phyloP scores from a whole-genome alignment of 2,329 filamentous ascomycete species.

The Fusarium sp. region DNA sequence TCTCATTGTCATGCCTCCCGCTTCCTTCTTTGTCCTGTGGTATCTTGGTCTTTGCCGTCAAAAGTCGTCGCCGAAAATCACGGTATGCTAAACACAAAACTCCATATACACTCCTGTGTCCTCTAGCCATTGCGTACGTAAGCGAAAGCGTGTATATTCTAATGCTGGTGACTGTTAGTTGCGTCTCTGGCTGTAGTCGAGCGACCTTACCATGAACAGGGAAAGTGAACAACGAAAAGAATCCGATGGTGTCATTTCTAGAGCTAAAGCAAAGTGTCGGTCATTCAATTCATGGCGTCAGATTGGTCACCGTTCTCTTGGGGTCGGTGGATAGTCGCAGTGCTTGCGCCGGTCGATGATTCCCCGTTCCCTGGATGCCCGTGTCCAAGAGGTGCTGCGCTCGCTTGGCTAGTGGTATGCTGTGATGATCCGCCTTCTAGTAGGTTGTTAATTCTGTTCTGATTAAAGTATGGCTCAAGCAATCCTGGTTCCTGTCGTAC shows the following conservation, averaged over 20 bases:
- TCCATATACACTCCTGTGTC: conserved; percentile 25
- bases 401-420: conserved; percentile 35
- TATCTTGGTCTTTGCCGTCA: conserved; percentile 36
- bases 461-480: conserved; percentile 34
- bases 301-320: conserved; percentile 27
- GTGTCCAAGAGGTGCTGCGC: conserved; percentile 42
- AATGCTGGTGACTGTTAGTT: conserved; percentile 20
- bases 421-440: conserved; percentile 35
- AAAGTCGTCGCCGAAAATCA: conserved; percentile 29
- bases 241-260: conserved; percentile 19
- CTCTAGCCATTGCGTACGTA: conserved; percentile 27
- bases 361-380: conserved; percentile 37
- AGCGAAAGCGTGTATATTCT: conserved; percentile 20
- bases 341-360: conserved; percentile 46
- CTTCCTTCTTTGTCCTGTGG: conserved; percentile 27
- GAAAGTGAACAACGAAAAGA: conserved; percentile 19
- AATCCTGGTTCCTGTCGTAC: conserved; percentile 26
- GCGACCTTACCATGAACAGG: conserved; percentile 31
- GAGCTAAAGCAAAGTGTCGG: conserved; percentile 13
- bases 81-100: conserved; percentile 31
- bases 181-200: neutral
- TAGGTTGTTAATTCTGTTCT: conserved; percentile 43
- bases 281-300: conserved; percentile 36
- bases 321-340: conserved; percentile 47
- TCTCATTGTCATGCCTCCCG: conserved; percentile 24